Conservation (phyloP, 345 rosid genomes). For the Citrus unshiu region DNA sequence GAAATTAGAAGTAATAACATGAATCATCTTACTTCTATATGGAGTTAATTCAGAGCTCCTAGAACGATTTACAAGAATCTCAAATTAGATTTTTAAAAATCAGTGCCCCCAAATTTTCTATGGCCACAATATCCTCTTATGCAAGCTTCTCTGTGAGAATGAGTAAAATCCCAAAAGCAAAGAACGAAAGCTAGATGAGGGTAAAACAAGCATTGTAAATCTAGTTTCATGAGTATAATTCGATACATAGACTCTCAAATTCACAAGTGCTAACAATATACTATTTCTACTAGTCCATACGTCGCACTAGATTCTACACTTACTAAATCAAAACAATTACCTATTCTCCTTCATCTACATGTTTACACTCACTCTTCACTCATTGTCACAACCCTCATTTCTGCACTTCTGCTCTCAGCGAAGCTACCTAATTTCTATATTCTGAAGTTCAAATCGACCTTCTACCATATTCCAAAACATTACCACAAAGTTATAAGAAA, state of each 20-base stretch:
- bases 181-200: not conserved
- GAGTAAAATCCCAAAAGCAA: not conserved
- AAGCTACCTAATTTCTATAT: not conserved
- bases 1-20: constrained; percentile 3
- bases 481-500: not conserved
- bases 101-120: not conserved
- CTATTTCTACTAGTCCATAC: not conserved
- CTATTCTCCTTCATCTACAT: not conserved
- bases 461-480: not conserved
- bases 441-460: not conserved
- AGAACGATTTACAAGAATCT: not conserved
- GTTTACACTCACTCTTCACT: not conserved
- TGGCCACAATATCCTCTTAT: not conserved
- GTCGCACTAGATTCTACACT: not conserved
- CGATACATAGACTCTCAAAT: not conserved
- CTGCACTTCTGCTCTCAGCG: not conserved
- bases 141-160: not conserved
- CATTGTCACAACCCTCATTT: not conserved
- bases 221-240: not conserved
- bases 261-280: not conserved
- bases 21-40: not conserved
- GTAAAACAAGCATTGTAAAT: not conserved
- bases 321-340: not conserved
- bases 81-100: not conserved
- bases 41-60: not conserved